Evolutionary conservation across 108 stramenopile genomes (phyloP), one percentile per base, ranked within the genome.

Genomic region (Cyclotella cryptica): DNA sequence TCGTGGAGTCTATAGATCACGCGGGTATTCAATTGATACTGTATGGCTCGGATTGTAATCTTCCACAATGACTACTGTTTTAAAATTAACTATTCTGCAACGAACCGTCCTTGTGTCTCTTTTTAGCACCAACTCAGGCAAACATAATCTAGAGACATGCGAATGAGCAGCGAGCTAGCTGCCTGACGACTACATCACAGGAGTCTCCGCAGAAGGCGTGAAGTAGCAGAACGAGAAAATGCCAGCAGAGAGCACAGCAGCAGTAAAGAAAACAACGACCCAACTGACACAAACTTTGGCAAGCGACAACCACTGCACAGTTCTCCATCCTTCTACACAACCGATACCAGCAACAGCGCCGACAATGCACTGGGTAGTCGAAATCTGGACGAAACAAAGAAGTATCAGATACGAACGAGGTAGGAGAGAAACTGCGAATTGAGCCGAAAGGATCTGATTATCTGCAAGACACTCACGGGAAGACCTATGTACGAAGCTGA

Each of bases 361-460:
- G 43, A 90, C 86, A 69, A 86, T 85, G 41, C 84, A 84, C 61
- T 90, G 89, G 14, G 89, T 90, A 0, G 86, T 84, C 24, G 85
- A 86, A 13, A 66, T 35, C 62, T 63, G 15, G 15, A 21, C 3
- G 35, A 39, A 63, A 7, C 30, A 63, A 6, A n/a, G n/a, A n/a
- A n/a, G n/a, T n/a, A n/a, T n/a, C n/a, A n/a, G n/a, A n/a, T n/a
- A n/a, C n/a, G n/a, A n/a, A n/a, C n/a, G n/a, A n/a, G n/a, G n/a
- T n/a, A n/a, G n/a, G n/a, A n/a, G 35, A 24, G 26, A 58, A 27
- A 14, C 8, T 27, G 8, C 4, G 24, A 14, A 24, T 27, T 22
- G 13, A 22, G 26, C 24, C 57, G 24, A 58, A 14, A 27, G 57
- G 24, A 58, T 4, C 22, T 14, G 28, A 58, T 27, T 27, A 14